phyloP scores from a whole-genome alignment of 306 rosid species.

The Pachyrhizus erosus region DNA sequence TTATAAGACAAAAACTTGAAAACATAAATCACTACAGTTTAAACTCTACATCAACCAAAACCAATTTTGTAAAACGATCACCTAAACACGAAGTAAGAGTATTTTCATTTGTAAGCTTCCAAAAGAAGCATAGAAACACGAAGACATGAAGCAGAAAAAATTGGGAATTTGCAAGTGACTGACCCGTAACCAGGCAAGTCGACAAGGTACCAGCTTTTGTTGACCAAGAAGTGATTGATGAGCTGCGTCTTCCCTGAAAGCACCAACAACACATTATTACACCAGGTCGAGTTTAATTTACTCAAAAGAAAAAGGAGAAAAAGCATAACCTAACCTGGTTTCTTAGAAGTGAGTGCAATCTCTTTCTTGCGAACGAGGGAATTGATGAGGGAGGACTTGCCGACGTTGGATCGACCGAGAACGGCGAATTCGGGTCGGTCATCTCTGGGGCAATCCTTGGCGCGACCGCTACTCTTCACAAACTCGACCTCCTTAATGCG shows the following conservation, averaged over 20 bases:
- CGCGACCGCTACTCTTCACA: slow-evolving; percentile 78
- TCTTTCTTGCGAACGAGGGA: slow-evolving; percentile 87
- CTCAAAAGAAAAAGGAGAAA: not conserved
- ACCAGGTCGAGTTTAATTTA: not conserved
- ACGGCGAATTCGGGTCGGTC: slow-evolving; percentile 83
- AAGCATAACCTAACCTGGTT: slow-evolving; percentile 61
- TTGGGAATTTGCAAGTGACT: not conserved
- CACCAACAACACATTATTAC: not conserved
- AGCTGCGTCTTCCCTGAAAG: slow-evolving; percentile 91
- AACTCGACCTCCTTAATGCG: slow-evolving; percentile 79
- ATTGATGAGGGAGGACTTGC: slow-evolving; percentile 93
- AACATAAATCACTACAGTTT: not conserved
- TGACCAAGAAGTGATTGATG: slow-evolving; percentile 91
- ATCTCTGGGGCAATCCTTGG: slow-evolving; percentile 82
- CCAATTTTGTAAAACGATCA: not conserved
- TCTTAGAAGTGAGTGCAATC: slow-evolving; percentile 92
- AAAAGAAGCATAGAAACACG: not conserved
- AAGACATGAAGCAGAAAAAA: not conserved
- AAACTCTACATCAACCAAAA: not conserved
- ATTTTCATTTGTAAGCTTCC: not conserved
- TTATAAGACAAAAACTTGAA: not conserved
- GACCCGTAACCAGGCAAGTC: slow-evolving; percentile 99
- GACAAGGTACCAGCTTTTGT: slow-evolving; percentile 90
- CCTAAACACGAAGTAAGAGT: not conserved
- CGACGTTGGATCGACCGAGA: slow-evolving; percentile 93